Base-by-base conservation (phyloP, 192 early-diverging fungal species). In the Dissophora ornata region DNA sequence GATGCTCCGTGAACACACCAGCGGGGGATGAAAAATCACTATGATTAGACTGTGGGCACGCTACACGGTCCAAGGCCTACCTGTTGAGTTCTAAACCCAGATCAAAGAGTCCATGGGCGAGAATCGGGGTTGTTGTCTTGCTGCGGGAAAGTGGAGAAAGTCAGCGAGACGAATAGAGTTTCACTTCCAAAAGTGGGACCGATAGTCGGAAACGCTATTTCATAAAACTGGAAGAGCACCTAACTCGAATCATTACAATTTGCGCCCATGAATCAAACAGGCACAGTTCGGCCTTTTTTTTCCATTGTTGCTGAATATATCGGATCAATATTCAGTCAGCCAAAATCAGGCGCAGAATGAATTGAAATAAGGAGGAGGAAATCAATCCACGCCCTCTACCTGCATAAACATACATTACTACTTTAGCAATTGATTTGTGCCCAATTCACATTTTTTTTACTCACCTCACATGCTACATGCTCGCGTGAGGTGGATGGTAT, bases 31-130 rank as follows among this genome's bases (percentile, higher is more conserved):
- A 52, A 30, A 28, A 24, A 49, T 49, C 19, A 49, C 8, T 8
- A 5, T 19, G n/a, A 47, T 38, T 38, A 13, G 36, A 38, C n/a
- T n/a, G n/a, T 38, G 36, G 13, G 36, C 36, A 38, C 36, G 36
- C 36, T 38, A 38, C 36, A 38, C 16, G 45, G 13, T 47, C 8
- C 13, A 1, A 21, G 46, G 36, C 13, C 36, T 9, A 38, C 13
- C 36, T 48, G 3, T 15, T 34, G 1, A 40, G 15, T 57, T 42
- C 34, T 38, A 59, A 59, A 32, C 57, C 28, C 57, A 47, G 44
- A 44, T 22, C 29, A 41, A 33, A 25, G 40, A 30, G 57, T 59
- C 57, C 57, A 59, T 59, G 57, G 57, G 42, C 44, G 13, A n/a
- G 16, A 8, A 47, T 59, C 57, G 57, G 57, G 22, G 26, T 11